phyloP scores from a whole-genome alignment of 108 stramenopile genomes.

The Conticribra guillardii region DNA sequence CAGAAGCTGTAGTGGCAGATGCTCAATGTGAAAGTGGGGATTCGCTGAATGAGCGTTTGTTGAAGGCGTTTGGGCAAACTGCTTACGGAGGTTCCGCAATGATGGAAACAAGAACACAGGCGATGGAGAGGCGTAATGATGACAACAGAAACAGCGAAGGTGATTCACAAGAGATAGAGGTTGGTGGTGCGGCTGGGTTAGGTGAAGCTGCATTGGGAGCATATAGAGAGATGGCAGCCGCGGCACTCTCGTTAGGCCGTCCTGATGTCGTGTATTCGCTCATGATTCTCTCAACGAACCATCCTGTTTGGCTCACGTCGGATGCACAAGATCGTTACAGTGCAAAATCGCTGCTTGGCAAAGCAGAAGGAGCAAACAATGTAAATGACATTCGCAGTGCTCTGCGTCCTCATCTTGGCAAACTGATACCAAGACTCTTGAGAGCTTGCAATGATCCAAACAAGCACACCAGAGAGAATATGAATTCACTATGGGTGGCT shows the following conservation, averaged over 20 bases:
- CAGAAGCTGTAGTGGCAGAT: slow-evolving; percentile 3
- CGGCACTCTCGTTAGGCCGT: slow-evolving; percentile 63
- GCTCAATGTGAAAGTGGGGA: slow-evolving; percentile 15
- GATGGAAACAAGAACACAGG: slow-evolving; percentile 72
- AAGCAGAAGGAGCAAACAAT: slow-evolving; percentile 52
- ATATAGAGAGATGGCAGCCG: slow-evolving; percentile 84
- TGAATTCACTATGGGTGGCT: slow-evolving; percentile 78
- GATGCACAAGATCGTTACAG: slow-evolving; percentile 62
- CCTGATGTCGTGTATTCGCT: slow-evolving; percentile 82
- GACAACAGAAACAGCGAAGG: slow-evolving; percentile 2
- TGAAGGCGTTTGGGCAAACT: slow-evolving; percentile 83
- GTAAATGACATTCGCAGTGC: slow-evolving; percentile 61
- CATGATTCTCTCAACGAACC: slow-evolving; percentile 75
- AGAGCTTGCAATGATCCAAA: slow-evolving; percentile 83
- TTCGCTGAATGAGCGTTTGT: slow-evolving; percentile 56
- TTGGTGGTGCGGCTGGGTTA: slow-evolving; percentile 81
- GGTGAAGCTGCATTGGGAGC: slow-evolving; percentile 84
- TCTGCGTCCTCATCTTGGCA: slow-evolving; percentile 71
- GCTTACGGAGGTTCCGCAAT: slow-evolving; percentile 80
- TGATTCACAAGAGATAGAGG: slow-evolving; percentile 46
- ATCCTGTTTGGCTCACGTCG: slow-evolving; percentile 64
- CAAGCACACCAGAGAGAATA: slow-evolving; percentile 84
- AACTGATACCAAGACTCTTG: slow-evolving; percentile 80
- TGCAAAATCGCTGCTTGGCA: slow-evolving; percentile 63
- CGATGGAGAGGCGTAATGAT: slow-evolving; percentile 46